Evolutionary conservation across 1,139 yeast genomes (phyloP).

Genomic region (Geotrichum aggregatum): DNA sequence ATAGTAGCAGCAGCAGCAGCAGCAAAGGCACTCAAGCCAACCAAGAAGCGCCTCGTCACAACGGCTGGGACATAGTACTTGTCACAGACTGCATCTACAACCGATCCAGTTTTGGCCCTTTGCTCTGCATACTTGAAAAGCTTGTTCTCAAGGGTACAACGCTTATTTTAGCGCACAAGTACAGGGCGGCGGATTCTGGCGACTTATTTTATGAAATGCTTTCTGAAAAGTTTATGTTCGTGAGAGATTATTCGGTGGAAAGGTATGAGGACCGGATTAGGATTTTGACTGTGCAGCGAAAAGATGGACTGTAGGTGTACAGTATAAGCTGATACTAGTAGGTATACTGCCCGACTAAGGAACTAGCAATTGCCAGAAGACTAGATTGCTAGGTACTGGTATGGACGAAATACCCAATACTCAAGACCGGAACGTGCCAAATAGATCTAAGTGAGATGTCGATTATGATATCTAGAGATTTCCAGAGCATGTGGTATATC

Average conservation of each 20-base stretch:
- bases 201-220: conserved; percentile 27
- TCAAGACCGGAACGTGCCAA: too few relatives aligned
- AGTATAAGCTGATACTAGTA: too few relatives aligned
- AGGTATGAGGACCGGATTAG: conserved; percentile 16
- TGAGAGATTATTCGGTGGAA: conserved; percentile 11
- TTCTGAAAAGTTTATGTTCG: conserved; percentile 12
- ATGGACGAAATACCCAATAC: too few relatives aligned
- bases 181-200: conserved; percentile 28
- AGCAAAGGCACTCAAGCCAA: too few relatives aligned
- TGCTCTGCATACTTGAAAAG: conserved; percentile 27
- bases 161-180: conserved; percentile 33
- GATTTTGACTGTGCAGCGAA: conserved; percentile 2
- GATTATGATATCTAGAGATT: too few relatives aligned
- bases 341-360: too few relatives aligned
- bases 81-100: conserved; percentile 37
- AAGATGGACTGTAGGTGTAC: too few relatives aligned
- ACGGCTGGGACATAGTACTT: conserved; percentile 29
- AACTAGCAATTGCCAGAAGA: too few relatives aligned
- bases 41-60: background rate
- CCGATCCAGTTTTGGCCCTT: conserved; percentile 30
- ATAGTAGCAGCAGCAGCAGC: too few relatives aligned
- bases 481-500: too few relatives aligned
- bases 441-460: too few relatives aligned
- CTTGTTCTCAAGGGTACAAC: conserved; percentile 22
- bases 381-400: too few relatives aligned